Percentiles rank a stretch among this genome's conserved stretches.
These are phyloP conservation scores for Narthecium ossifragum DNA, from an alignment of 106 monocot species.

Conservation along the genomic window DNA sequence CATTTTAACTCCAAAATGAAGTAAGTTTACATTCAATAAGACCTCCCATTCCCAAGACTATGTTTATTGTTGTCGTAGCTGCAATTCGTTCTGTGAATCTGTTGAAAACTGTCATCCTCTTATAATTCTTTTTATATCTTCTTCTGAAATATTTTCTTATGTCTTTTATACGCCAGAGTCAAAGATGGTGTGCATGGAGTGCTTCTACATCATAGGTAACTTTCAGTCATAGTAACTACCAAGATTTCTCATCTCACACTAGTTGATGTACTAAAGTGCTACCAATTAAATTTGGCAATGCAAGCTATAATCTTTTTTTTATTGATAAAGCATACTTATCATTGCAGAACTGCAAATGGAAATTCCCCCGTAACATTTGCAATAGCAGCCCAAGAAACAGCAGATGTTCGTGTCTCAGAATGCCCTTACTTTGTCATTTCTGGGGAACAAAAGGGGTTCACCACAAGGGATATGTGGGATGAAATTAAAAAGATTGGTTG, in stretches of 20 bases:
- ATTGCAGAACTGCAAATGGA: constrained; percentile 61
- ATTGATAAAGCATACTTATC: neutral
- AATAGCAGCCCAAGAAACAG: constrained; percentile 83
- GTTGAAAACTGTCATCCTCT: neutral
- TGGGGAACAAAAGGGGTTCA: constrained; percentile 44
- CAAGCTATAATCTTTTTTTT: neutral
- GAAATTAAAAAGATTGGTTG: constrained; percentile 62
- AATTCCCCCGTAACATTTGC: constrained; percentile 79
- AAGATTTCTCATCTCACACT: neutral
- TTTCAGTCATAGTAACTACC: too few relatives aligned
- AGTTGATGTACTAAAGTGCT: neutral
- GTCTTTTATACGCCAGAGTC: constrained; percentile 21
- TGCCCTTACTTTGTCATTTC: constrained; percentile 68
- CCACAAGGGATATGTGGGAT: constrained; percentile 85
- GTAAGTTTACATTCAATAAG: constrained; percentile 37
- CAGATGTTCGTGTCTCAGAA: constrained; percentile 64
- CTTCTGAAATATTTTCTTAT: neutral
- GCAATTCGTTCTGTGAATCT: neutral
- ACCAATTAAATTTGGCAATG: too few relatives aligned
- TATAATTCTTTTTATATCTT: too few relatives aligned
- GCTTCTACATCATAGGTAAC: constrained; percentile 85
- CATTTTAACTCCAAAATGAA: constrained; percentile 74
- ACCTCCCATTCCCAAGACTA: too few relatives aligned
- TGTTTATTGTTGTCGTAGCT: too few relatives aligned
- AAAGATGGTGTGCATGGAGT: constrained; percentile 90